A percentile compares a stretch with the other conserved stretches of the same genome.
Conservation (phyloP, 257 asterid genomes). For the Lantana camara region DNA sequence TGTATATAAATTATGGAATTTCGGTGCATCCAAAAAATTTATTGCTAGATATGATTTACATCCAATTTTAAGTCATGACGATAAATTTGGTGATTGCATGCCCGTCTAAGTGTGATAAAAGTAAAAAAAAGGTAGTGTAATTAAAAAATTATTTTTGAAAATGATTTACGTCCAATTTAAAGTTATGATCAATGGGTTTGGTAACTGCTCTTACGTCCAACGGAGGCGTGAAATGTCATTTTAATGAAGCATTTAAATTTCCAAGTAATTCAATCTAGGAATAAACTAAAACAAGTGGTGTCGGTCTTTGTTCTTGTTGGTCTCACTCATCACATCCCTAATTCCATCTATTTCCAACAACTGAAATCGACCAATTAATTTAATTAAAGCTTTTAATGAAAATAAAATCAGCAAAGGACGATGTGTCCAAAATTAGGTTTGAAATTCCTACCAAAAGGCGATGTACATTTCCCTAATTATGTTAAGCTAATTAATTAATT, state of each 20-base stretch:
- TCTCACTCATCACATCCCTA: constrained; percentile 39
- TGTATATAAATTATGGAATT: no score
- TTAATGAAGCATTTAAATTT: constrained; percentile 7
- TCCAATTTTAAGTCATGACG: no score
- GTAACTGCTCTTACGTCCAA: no score
- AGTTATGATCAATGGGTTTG: no score
- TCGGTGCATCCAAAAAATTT: no score
- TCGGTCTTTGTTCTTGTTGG: constrained; percentile 43
- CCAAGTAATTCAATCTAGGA: constrained; percentile 26
- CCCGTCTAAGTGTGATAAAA: no score
- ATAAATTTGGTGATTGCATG: constrained; percentile 6
- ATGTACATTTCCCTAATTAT: constrained; percentile 27
- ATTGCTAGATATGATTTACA: no score
- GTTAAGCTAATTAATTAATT: neutral
- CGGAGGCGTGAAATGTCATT: no score
- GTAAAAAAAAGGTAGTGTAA: no score
- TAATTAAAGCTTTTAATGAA: constrained; percentile 6
- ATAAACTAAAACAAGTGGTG: constrained; percentile 37
- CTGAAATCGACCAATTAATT: constrained; percentile 36
- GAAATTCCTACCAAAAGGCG: constrained; percentile 31
- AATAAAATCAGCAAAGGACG: neutral
- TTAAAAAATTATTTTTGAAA: no score
- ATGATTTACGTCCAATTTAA: no score
- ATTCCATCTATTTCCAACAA: constrained; percentile 48
- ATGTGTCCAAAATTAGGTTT: constrained; percentile 42